Evolutionary conservation across 257 asterid species (phyloP).

Genomic region (Sherardia arvensis): DNA sequence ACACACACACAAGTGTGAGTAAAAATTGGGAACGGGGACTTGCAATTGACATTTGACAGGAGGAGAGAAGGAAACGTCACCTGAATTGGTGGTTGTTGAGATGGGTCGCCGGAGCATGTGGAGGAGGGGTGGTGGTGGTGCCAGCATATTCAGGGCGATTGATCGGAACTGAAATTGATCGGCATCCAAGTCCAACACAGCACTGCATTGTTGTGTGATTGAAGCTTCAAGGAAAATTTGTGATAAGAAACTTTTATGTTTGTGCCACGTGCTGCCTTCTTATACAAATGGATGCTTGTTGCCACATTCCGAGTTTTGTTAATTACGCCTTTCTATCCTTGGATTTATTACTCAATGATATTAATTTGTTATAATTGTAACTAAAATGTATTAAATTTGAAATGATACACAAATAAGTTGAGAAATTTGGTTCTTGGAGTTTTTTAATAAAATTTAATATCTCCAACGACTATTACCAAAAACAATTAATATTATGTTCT

Average conservation of each 20-base stretch:
- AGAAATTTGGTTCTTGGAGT: too few species aligned
- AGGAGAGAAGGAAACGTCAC: not conserved
- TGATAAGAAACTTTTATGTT: not conserved
- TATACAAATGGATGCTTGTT: not conserved
- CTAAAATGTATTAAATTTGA: too few species aligned
- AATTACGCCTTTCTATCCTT: too few species aligned
- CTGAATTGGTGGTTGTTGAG: constrained; percentile 8
- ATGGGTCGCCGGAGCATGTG: constrained; percentile 3
- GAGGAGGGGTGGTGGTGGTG: not conserved
- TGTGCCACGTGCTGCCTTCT: not conserved
- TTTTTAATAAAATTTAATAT: too few species aligned
- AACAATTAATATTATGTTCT: too few species aligned
- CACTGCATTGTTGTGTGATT: not conserved
- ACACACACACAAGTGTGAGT: too few species aligned
- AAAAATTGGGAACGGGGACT: too few species aligned
- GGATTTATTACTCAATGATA: too few species aligned
- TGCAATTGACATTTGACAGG: not conserved
- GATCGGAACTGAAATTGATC: not conserved
- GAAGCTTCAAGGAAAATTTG: not conserved
- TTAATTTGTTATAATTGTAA: too few species aligned
- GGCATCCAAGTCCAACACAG: not conserved
- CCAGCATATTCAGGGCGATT: not conserved
- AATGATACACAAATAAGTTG: too few species aligned
- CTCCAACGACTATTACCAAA: too few species aligned
- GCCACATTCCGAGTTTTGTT: not conserved